Evolutionary conservation across 1,284 basidiomycete species (phyloP).

Genomic region (Amylostereum areolatum): DNA sequence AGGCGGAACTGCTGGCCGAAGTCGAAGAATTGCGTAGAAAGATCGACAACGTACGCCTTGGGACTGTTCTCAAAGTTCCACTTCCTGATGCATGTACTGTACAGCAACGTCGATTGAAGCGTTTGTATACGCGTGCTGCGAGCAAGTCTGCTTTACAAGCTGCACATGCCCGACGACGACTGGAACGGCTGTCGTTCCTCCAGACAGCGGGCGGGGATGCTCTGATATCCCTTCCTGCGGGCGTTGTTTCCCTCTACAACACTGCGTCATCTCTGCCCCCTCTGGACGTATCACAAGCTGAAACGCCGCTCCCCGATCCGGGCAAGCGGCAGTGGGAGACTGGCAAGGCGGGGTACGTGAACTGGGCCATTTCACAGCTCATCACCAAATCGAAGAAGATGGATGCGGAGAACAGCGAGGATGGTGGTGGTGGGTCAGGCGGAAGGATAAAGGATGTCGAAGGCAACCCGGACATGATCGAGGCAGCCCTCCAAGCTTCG

Average conservation of each 20-base stretch:
- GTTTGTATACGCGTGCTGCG: slow-evolving; percentile 41
- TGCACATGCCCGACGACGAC: slow-evolving; percentile 35
- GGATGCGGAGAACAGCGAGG: no score
- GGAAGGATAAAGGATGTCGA: no score
- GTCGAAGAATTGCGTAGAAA: slow-evolving; percentile 50
- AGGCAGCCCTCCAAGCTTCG: no score
- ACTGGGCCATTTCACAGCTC: slow-evolving; percentile 60
- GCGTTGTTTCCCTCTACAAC: slow-evolving; percentile 34
- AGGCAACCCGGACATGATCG: no score
- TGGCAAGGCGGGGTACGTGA: slow-evolving; percentile 56
- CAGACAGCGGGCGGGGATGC: slow-evolving; percentile 24
- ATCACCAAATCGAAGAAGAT: slow-evolving; percentile 38
- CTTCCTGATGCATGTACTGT: slow-evolving; percentile 2
- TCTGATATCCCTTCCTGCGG: slow-evolving; percentile 17
- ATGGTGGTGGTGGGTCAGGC: no score
- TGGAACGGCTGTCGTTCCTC: slow-evolving; percentile 41
- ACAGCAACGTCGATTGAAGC: slow-evolving; percentile 61
- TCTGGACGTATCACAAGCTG: slow-evolving; percentile 37
- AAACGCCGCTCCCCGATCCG: slow-evolving; percentile 40
- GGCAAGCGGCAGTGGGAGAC: slow-evolving; percentile 71
- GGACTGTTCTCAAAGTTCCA: slow-evolving; percentile 3
- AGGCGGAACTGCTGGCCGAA: slow-evolving; percentile 55
- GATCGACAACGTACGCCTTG: slow-evolving; percentile 51
- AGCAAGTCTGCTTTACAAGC: slow-evolving; percentile 39
- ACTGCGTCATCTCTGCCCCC: slow-evolving; percentile 44